Evolutionary conservation across 345 rosid species (phyloP).

Genomic region (Acer negundo): DNA sequence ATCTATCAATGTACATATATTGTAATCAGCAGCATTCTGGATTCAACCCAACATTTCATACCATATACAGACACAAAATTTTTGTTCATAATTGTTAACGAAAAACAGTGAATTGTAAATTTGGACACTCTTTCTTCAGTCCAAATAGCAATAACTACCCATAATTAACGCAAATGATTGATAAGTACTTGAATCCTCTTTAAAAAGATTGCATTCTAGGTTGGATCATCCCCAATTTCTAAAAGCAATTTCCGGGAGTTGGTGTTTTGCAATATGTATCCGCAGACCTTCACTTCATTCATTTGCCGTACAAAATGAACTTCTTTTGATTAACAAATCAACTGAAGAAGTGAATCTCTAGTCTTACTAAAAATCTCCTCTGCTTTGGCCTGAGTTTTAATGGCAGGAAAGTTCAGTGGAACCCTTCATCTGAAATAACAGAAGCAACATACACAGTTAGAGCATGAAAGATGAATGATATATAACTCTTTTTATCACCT

Average conservation of each 20-base stretch:
- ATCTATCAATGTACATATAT: background rate
- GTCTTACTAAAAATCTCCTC: background rate
- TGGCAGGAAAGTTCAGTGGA: background rate
- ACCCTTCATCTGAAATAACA: background rate
- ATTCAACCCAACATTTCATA: background rate
- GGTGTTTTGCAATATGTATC: background rate
- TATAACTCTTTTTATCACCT: background rate
- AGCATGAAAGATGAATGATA: background rate
- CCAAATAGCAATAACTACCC: background rate
- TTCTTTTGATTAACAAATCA: background rate
- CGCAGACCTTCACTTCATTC: background rate
- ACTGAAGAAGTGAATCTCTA: background rate
- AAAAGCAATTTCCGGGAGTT: background rate
- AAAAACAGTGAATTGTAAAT: background rate
- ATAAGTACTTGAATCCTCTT: too few relatives aligned
- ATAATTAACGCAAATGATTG: too few relatives aligned
- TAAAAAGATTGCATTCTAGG: too few relatives aligned
- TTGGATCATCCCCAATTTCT: background rate
- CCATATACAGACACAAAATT: background rate
- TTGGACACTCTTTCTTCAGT: background rate
- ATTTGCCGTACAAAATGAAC: background rate
- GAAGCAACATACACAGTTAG: background rate
- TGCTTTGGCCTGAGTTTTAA: background rate
- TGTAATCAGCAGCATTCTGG: background rate
- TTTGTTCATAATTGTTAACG: background rate